Percentiles rank a stretch among this genome's conserved stretches.
Evolutionary conservation across 768 basidiomycete species (phyloP).

Genomic region (Mycena albidolilacea): DNA sequence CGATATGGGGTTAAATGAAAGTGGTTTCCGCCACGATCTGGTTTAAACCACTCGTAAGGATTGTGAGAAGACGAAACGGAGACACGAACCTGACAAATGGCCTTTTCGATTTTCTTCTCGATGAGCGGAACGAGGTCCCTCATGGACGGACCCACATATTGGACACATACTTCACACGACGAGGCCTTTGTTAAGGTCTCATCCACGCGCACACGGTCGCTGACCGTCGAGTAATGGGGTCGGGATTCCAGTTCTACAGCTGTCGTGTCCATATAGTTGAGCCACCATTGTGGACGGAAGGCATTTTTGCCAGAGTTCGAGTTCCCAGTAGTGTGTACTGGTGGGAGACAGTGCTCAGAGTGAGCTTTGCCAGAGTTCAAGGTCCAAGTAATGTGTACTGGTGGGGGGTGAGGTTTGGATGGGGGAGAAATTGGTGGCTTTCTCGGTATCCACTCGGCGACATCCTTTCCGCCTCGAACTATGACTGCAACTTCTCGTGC

Average conservation of each 20-base stretch:
- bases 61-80: background rate
- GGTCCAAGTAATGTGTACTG: background rate
- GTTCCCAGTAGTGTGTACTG: background rate
- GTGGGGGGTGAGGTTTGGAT: background rate
- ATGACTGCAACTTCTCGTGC: background rate
- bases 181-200: background rate
- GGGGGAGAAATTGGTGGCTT: background rate
- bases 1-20: background rate
- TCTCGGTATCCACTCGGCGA: background rate
- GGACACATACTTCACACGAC: background rate
- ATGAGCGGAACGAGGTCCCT: background rate
- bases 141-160: background rate
- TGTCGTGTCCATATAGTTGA: background rate
- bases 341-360: too few species aligned
- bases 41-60: background rate
- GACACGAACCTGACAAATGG: slow-evolving; percentile 1
- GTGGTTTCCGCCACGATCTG: slow-evolving; percentile 1
- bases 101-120: slow-evolving; percentile 1
- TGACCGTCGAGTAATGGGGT: slow-evolving; percentile 17
- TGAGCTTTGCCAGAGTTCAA: background rate
- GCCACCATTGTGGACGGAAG: slow-evolving; percentile 1
- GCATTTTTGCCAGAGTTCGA: background rate
- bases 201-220: background rate
- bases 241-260: background rate
- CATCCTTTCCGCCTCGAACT: background rate